A percentile compares a stretch with the other conserved stretches of the same genome.
Conservation (phyloP, 495 filamentous ascomycete species). For the Cryomyces antarcticus region DNA sequence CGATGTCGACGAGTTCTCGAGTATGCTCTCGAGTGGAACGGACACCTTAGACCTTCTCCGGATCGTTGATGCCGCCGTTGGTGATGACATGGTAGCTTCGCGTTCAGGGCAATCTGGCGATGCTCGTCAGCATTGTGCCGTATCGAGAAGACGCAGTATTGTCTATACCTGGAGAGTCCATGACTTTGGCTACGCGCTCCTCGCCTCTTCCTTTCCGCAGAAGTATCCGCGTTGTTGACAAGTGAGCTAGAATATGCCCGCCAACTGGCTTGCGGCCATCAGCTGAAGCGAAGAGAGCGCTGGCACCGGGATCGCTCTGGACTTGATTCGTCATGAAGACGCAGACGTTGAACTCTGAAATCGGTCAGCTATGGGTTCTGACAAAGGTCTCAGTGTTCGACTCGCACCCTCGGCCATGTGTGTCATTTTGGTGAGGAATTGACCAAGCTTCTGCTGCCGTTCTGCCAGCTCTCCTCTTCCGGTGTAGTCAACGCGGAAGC, state of each 20-base stretch:
- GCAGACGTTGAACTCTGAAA: conserved; percentile 52
- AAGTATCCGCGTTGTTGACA: conserved; percentile 52
- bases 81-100: conserved; percentile 62
- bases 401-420: conserved; percentile 51
- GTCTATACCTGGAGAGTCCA: conserved; percentile 45
- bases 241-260: conserved; percentile 64
- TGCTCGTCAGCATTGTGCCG: background rate
- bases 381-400: background rate
- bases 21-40: too few species aligned
- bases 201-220: conserved; percentile 61
- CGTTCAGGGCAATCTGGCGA: conserved; percentile 47
- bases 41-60: conserved; percentile 31
- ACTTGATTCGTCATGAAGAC: conserved; percentile 72
- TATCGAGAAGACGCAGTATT: conserved; percentile 4
- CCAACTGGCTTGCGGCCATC: conserved; percentile 60
- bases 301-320: conserved; percentile 62
- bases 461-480: conserved; percentile 60
- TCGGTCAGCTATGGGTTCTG: background rate
- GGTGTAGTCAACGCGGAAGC: conserved; percentile 55
- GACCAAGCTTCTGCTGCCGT: conserved; percentile 54
- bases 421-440: conserved; percentile 46
- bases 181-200: conserved; percentile 61
- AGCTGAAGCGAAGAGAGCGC: conserved; percentile 56
- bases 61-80: conserved; percentile 55
- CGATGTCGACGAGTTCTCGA: too few species aligned